Evolutionary conservation across 2,329 filamentous ascomycete species (phyloP), one percentile per base, ranked within the genome.

Genomic region (Plectosphaerella plurivora): DNA sequence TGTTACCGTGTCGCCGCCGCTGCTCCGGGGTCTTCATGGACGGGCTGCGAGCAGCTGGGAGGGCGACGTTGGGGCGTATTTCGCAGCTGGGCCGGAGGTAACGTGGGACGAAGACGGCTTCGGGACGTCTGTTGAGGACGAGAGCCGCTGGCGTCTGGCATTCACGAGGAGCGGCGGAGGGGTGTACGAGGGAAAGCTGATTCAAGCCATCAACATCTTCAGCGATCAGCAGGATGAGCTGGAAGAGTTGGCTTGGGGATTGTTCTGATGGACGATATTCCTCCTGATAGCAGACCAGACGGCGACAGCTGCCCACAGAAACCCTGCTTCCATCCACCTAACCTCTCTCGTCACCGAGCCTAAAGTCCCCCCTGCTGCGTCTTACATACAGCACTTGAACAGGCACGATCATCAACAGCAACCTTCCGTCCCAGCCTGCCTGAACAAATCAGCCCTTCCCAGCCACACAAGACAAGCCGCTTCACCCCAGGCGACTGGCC

Each of bases 151-250:
- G 70, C 73, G 73, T 45, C 64, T 79, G 36, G 76, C 72, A 1
- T 81, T 83, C 56, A 75, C 75, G 0, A 66, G 75, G 49, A 77
- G 73, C 47, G 68, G 65, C 1, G 68, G 68, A 5, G 77, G 76
- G 0, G 65, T 73, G 53, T 75, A 72, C 15, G 75, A 81, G 60
- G 73, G 68, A 25, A 83, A 82, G 62, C 68, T 81, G 14, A 63
- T 72, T 11, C 68, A 79, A 65, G 81, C 81, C 9, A 76, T 84
- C 47, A 80, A 81, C 57, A 82, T 81, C 51, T 83, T 84, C 63
- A 74, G 70, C 47, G 75, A 80, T 50, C 78, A 79, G 63, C 80
- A 83, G 61, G 70, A 77, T 10, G 73, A 72, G 52, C 57, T 83
- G 45, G 79, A 82, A 58, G 67, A 61, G 14, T 15, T 70, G 18